Evolutionary conservation across 1,284 basidiomycete genomes (phyloP), one percentile per base, ranked within the genome.

Genomic region (Pulveroboletus sp.): DNA sequence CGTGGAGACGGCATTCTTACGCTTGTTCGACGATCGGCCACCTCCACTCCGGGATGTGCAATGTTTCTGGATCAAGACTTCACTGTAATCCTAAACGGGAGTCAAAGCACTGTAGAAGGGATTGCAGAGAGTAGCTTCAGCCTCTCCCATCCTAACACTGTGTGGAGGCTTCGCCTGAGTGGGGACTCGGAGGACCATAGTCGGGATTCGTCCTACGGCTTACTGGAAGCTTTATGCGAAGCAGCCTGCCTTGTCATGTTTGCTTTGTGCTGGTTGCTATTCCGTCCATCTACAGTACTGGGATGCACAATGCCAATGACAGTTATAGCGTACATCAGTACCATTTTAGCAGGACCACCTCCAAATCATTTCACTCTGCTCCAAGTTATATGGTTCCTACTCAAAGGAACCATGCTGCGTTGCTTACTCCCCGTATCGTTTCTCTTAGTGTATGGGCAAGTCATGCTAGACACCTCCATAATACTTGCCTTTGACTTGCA

Each of bases 11-110:
- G 31, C 11, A 45, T 28, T 20, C 26, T 57, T 5, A 49, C 24
- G 18, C 55, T 57, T 20, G 24, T 58, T 14, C 43, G 26, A 38
- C 42, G 18, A 38, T 52, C 43, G 22, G 24, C 36, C 15, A 5
- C 17, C 1, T 36, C 38, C 4, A 25, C 35, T 1, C 48, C 28
- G 5, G 39, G 24, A 5, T 53, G 12, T 15, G 50, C 28, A 2
- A 26, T 36, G 8, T 22, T 59, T 43, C 18, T 58, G 44, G 48
- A 54, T 42, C 40, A 29, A 5, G 48, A 59, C 17, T 53, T 59
- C 33, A 42, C 20, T 11, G 4, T 58, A 11, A 11, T 59, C 7
- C 20, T 59, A 17, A 43, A 5, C 0, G 57, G 49, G 9, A 12
- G 24, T 20, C 28, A 43, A 33, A 39, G 12, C 24, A 10, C 47